Evolutionary conservation across 2,329 filamentous ascomycete genomes (phyloP).

Genomic region (Pseudogymnoascus sp.): DNA sequence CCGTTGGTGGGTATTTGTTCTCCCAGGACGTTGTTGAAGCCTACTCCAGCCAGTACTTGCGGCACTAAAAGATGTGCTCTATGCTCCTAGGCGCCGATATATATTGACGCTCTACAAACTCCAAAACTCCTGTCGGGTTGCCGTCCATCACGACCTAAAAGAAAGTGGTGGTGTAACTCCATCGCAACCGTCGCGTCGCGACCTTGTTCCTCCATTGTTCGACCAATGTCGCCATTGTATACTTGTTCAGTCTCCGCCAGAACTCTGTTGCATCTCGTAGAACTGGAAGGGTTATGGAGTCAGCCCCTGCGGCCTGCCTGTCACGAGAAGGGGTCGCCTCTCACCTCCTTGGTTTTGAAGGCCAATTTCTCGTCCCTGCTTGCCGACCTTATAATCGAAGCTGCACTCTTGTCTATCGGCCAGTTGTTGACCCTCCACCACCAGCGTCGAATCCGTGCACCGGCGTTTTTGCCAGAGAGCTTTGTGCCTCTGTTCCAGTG

Average conservation of each 20-base stretch:
- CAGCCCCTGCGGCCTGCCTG: background rate
- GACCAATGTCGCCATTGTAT: background rate
- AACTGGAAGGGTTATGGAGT: conserved; percentile 1
- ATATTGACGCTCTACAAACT: background rate
- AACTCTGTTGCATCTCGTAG: conserved; percentile 8
- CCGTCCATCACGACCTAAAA: background rate
- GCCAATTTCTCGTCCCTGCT: conserved; percentile 4
- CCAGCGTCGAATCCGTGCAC: conserved; percentile 75
- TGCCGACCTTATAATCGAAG: background rate
- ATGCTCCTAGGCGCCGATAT: background rate
- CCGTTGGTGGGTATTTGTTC: conserved; percentile 2
- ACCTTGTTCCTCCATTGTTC: background rate
- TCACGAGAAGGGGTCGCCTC: conserved; percentile 7
- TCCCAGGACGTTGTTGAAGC: background rate
- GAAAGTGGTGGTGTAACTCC: background rate
- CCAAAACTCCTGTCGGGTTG: background rate
- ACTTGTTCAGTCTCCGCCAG: background rate
- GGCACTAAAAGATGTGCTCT: background rate
- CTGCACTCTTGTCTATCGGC: conserved; percentile 29
- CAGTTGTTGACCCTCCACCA: conserved; percentile 96
- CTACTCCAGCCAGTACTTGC: background rate
- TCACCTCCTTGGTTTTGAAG: conserved; percentile 8
- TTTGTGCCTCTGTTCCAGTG: conserved; percentile 76
- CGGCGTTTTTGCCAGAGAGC: conserved; percentile 67
- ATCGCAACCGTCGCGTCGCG: background rate